A percentile compares a stretch with the other conserved stretches of the same genome.
phyloP scores from a whole-genome alignment of 2,329 filamentous ascomycete species.

The Zalaria obscura region DNA sequence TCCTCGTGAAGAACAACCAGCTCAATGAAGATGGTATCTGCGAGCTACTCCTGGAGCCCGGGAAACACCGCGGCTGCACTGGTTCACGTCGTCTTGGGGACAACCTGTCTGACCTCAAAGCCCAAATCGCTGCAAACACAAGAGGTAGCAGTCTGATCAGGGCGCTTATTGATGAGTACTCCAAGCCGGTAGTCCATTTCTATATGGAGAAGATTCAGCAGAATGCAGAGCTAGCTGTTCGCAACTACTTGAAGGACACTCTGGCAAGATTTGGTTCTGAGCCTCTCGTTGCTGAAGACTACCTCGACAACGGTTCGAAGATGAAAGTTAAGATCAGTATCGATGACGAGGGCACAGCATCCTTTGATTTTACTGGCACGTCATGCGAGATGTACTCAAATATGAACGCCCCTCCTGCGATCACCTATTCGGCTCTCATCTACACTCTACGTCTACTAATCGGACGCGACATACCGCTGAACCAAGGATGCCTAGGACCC shows the following conservation, averaged over 20 bases:
- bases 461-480: constrained; percentile 62
- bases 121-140: constrained; percentile 19
- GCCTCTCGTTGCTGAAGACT: neutral
- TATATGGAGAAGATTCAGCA: neutral
- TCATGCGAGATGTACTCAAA: constrained; percentile 1
- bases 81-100: constrained; percentile 18
- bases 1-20: constrained; percentile 2
- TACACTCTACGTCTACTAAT: constrained; percentile 49
- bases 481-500: constrained; percentile 66
- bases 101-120: constrained; percentile 23
- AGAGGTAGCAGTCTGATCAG: constrained; percentile 21
- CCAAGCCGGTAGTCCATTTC: constrained; percentile 1
- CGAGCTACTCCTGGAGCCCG: constrained; percentile 13
- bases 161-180: constrained; percentile 4
- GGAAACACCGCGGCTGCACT: constrained; percentile 16
- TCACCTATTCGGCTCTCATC: constrained; percentile 52
- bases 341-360: neutral
- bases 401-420: constrained; percentile 56
- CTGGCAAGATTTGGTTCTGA: neutral
- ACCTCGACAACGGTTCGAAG: neutral
- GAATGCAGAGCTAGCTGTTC: neutral
- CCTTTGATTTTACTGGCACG: neutral
- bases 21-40: constrained; percentile 4
- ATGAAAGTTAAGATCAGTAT: neutral
- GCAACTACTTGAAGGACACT: neutral